phyloP scores from a whole-genome alignment of 495 filamentous ascomycete genomes.

The Aspergillus coremiiformis region DNA sequence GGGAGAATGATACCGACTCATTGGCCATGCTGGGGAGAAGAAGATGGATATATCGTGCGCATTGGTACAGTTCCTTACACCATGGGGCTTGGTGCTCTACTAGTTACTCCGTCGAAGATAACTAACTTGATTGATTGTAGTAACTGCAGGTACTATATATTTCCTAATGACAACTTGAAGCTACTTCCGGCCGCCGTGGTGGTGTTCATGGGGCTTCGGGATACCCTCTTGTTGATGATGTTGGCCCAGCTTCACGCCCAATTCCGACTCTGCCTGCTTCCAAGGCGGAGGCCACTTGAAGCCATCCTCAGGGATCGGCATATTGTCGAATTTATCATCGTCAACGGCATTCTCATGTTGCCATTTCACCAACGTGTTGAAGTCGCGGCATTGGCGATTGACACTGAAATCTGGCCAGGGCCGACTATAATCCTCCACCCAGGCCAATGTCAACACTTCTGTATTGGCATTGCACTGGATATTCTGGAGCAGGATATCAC shows the following conservation, averaged over 20 bases:
- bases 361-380: conserved; percentile 16
- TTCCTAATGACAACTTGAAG: no score
- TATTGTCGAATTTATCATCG: neutral
- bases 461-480: conserved; percentile 29
- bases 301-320: neutral
- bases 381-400: conserved; percentile 21
- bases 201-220: neutral
- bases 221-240: neutral
- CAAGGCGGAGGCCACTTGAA: neutral
- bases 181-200: neutral
- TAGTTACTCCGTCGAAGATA: no score
- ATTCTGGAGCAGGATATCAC: conserved; percentile 23
- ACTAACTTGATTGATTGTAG: no score
- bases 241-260: neutral
- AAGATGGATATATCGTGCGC: no score
- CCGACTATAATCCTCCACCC: conserved; percentile 21
- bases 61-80: no score
- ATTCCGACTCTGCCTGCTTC: neutral
- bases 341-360: conserved; percentile 9
- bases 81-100: no score
- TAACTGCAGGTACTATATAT: no score
- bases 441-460: conserved; percentile 19
- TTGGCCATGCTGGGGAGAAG: no score
- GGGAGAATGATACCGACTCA: no score
- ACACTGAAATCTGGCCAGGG: conserved; percentile 35